phyloP scores from a whole-genome alignment of 345 rosid species.

The Eucalyptus curtisii region DNA sequence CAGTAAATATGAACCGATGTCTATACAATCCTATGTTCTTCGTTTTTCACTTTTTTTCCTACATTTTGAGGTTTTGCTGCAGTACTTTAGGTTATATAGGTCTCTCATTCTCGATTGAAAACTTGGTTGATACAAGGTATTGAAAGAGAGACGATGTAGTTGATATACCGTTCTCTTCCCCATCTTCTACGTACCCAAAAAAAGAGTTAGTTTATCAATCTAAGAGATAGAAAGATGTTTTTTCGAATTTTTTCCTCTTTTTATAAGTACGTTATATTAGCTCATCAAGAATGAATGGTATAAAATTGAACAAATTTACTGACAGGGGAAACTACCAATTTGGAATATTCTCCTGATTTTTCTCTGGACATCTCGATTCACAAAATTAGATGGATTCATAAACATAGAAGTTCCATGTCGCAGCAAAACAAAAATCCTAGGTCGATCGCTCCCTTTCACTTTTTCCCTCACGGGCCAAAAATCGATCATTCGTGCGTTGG shows the following conservation, averaged over 20 bases:
- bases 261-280: background rate
- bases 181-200: accelerated
- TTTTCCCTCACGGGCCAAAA: background rate
- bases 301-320: too few species aligned
- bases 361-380: background rate
- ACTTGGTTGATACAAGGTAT: background rate
- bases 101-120: background rate
- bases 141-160: background rate
- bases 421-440: too few species aligned
- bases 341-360: background rate
- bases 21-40: background rate
- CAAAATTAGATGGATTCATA: background rate
- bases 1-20: background rate
- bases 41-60: accelerated
- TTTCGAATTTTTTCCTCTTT: accelerated
- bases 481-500: background rate
- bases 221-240: too few species aligned
- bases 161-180: background rate
- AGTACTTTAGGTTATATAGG: accelerated
- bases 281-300: background rate
- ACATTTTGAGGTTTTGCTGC: background rate
- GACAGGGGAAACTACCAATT: accelerated
- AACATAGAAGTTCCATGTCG: background rate
- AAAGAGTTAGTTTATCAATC: background rate
- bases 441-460: background rate